phyloP scores from a whole-genome alignment of 495 filamentous ascomycete species.

The Xylaria longipes region DNA sequence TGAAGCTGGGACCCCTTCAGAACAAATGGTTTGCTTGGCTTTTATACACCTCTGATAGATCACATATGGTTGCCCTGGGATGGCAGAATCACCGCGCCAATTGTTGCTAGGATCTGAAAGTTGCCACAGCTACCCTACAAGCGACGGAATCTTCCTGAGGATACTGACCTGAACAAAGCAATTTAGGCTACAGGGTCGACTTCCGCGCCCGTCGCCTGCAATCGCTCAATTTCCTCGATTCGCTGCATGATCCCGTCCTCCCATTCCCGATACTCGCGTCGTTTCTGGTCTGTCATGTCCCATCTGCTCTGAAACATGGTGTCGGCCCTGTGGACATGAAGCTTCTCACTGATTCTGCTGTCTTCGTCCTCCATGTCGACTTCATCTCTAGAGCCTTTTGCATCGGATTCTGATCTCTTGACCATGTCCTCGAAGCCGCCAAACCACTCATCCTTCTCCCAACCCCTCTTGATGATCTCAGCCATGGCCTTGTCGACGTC shows the following conservation, averaged over 20 bases:
- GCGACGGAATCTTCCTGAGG: neutral
- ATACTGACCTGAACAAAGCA: neutral
- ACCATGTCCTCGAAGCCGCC: constrained; percentile 51
- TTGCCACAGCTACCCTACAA: neutral
- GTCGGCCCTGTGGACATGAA: constrained; percentile 58
- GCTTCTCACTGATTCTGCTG: constrained; percentile 35
- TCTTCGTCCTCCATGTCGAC: constrained; percentile 39
- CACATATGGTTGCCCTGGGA: neutral
- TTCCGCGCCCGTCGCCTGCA: constrained; percentile 36
- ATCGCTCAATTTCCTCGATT: constrained; percentile 59
- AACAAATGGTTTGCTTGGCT: neutral
- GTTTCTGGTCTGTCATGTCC: constrained; percentile 74
- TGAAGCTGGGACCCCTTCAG: neutral
- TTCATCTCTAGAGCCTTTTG: constrained; percentile 28
- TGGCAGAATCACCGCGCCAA: neutral
- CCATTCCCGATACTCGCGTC: constrained; percentile 74
- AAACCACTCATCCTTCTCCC: constrained; percentile 76
- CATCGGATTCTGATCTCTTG: constrained; percentile 22
- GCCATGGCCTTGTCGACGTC: constrained; percentile 67
- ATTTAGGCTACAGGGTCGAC: constrained; percentile 29
- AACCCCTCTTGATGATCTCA: constrained; percentile 61
- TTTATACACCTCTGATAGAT: neutral
- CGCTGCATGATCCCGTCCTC: constrained; percentile 66
- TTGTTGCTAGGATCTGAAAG: neutral
- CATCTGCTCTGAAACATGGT: constrained; percentile 87